Conservation (phyloP, 129 eudicot species). For the Tagetes patula region DNA sequence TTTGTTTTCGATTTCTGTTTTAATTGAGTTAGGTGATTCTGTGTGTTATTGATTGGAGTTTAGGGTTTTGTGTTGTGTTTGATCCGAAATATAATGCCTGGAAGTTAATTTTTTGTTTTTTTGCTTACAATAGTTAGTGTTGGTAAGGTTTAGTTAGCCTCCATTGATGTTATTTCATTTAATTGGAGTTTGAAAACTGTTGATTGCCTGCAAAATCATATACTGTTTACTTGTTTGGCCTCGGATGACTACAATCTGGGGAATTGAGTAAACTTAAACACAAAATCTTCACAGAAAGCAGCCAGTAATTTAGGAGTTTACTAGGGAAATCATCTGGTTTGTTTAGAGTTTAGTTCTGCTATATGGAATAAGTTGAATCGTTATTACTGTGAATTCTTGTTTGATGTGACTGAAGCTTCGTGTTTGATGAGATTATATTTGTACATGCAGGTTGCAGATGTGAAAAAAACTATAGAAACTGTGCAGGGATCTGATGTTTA, state of each 20-base stretch:
- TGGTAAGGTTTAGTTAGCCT: not conserved
- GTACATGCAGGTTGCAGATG: slow-evolving; percentile 59
- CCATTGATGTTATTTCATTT: not conserved
- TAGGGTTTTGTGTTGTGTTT: not conserved
- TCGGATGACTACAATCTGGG: not conserved
- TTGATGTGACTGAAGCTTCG: not conserved
- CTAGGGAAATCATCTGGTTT: not conserved
- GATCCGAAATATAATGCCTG: slow-evolving; percentile 7
- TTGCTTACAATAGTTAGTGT: not conserved
- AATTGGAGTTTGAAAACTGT: not conserved
- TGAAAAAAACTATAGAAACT: slow-evolving; percentile 70
- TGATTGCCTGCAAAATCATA: not conserved
- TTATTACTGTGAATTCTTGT: not conserved
- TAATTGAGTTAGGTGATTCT: not conserved
- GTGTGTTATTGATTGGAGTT: slow-evolving; percentile 8
- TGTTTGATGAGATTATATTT: slow-evolving; percentile 1
- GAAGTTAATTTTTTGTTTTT: not conserved
- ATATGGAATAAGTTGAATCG: not conserved
- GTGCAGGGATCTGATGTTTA: slow-evolving; percentile 62
- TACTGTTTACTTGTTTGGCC: not conserved
- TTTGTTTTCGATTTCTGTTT: not conserved
- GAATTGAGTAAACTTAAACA: not conserved
- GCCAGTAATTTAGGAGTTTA: not conserved
- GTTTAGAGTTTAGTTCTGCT: not conserved
- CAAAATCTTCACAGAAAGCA: not conserved